phyloP scores from a whole-genome alignment of 2,329 filamentous ascomycete species.

The Penicillium digitatum region DNA sequence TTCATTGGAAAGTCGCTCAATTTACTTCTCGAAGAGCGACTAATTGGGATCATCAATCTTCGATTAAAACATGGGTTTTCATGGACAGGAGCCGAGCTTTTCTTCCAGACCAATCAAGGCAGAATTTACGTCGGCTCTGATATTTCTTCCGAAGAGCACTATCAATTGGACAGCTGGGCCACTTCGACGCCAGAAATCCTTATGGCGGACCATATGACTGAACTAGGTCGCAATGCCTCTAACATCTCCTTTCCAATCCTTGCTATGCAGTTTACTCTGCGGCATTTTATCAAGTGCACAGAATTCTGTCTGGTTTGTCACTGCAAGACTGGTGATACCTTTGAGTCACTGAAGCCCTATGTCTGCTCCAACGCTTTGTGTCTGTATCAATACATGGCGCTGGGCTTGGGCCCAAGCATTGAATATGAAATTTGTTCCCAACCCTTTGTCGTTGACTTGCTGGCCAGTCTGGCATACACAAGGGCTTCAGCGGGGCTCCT shows the following conservation, averaged over 20 bases:
- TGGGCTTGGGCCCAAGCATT: slow-evolving; percentile 80
- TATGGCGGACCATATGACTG: slow-evolving; percentile 49
- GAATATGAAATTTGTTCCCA: slow-evolving; percentile 79
- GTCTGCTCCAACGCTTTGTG: slow-evolving; percentile 75
- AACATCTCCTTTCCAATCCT: slow-evolving; percentile 54
- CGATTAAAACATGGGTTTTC: slow-evolving; percentile 51
- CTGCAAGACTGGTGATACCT: slow-evolving; percentile 58
- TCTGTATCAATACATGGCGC: slow-evolving; percentile 78
- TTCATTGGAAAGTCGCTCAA: slow-evolving; percentile 72
- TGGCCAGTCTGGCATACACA: slow-evolving; percentile 75
- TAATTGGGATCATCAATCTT: slow-evolving; percentile 60
- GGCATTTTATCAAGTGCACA: slow-evolving; percentile 74
- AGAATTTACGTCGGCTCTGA: slow-evolving; percentile 19
- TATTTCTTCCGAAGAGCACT: slow-evolving; percentile 15
- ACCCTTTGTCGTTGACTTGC: slow-evolving; percentile 76
- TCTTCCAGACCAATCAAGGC: slow-evolving; percentile 49
- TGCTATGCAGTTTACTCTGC: slow-evolving; percentile 70
- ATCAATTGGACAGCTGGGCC: slow-evolving; percentile 22
- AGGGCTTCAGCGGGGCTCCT: slow-evolving; percentile 47
- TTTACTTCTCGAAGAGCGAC: slow-evolving; percentile 61
- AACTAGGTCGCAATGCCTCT: slow-evolving; percentile 21
- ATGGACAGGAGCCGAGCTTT: slow-evolving; percentile 66
- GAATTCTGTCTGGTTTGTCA: slow-evolving; percentile 87
- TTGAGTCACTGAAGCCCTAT: slow-evolving; percentile 56
- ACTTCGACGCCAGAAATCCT: slow-evolving; percentile 42